Percentiles rank a stretch among this genome's conserved stretches.
These are phyloP conservation scores for Fusarium transvaalense DNA, from an alignment of 2,329 filamentous ascomycete genomes.

Conservation along the genomic window DNA sequence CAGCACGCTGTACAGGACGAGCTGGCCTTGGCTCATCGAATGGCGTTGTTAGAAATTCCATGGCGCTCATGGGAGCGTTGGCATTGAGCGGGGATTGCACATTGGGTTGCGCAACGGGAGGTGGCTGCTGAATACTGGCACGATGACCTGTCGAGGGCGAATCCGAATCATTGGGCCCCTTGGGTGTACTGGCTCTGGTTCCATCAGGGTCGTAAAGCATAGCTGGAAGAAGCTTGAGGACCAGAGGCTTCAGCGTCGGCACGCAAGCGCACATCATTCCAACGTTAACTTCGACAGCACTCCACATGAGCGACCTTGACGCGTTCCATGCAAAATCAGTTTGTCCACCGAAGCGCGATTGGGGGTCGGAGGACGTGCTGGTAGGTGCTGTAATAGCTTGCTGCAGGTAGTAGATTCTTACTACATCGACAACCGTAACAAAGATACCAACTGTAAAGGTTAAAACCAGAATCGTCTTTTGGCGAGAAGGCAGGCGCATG, in stretches of 20 bases:
- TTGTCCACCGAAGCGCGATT: slow-evolving; percentile 64
- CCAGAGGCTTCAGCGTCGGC: slow-evolving; percentile 89
- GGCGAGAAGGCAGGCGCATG: slow-evolving; percentile 85
- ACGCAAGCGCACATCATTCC: slow-evolving; percentile 93
- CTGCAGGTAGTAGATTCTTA: slow-evolving; percentile 91
- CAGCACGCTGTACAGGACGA: slow-evolving; percentile 21
- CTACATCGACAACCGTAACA: slow-evolving; percentile 86
- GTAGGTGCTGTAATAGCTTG: slow-evolving; percentile 68
- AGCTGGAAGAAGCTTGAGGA: slow-evolving; percentile 71
- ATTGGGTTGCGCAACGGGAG: slow-evolving; percentile 39
- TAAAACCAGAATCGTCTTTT: slow-evolving; percentile 87
- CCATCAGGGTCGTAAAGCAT: slow-evolving; percentile 67
- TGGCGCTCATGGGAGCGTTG: slow-evolving; percentile 52
- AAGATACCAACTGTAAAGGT: slow-evolving; percentile 91
- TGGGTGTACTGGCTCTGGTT: slow-evolving; percentile 50
- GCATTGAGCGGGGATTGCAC: slow-evolving; percentile 41
- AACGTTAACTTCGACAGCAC: slow-evolving; percentile 88
- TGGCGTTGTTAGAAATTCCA: slow-evolving; percentile 64
- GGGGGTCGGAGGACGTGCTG: slow-evolving; percentile 52
- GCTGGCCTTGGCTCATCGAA: slow-evolving; percentile 45
- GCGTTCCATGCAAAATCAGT: slow-evolving; percentile 77
- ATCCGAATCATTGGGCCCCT: slow-evolving; percentile 51
- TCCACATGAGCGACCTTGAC: slow-evolving; percentile 92
- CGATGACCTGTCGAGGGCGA: slow-evolving; percentile 44
- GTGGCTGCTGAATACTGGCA: slow-evolving; percentile 44